Percentiles rank a stretch among this genome's conserved stretches.
Conservation (phyloP, 1,284 basidiomycete genomes). For the Apiotrichum sp. region DNA sequence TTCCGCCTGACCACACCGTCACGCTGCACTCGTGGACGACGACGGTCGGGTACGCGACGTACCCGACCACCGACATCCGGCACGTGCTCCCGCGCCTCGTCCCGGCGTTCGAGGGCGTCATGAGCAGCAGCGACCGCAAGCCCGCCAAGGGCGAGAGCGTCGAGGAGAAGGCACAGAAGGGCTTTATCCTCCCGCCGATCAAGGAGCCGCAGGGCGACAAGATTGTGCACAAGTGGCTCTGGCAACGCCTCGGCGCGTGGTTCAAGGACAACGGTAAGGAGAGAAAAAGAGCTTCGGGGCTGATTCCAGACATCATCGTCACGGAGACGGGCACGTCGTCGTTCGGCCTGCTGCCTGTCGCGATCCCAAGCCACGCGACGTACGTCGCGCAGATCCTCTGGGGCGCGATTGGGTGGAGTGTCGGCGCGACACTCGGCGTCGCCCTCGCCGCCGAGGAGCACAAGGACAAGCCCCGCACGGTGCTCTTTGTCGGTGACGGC, state of each 20-base stretch:
- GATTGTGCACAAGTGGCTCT: constrained; percentile 73
- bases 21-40: constrained; percentile 80
- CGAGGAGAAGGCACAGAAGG: constrained; percentile 29
- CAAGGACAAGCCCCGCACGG: constrained; percentile 57
- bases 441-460: constrained; percentile 65
- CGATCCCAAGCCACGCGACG: constrained; percentile 61
- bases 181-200: constrained; percentile 16
- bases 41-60: constrained; percentile 53
- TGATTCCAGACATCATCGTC: constrained; percentile 59
- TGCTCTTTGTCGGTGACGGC: constrained; percentile 72
- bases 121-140: constrained; percentile 18
- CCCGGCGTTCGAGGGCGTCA: constrained; percentile 36
- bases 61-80: constrained; percentile 50
- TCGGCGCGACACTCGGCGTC: constrained; percentile 52
- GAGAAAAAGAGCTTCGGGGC: no score
- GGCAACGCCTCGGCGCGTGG: constrained; percentile 75
- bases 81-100: constrained; percentile 47
- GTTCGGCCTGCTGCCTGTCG: constrained; percentile 71
- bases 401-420: constrained; percentile 46
- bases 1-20: constrained; percentile 55
- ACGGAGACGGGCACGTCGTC: constrained; percentile 65
- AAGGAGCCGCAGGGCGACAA: constrained; percentile 27
- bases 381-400: constrained; percentile 61
- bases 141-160: constrained; percentile 20
- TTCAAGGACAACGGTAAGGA: constrained; percentile 58